phyloP scores from a whole-genome alignment of 179 eudicot genomes.

The Pouteria campechiana region DNA sequence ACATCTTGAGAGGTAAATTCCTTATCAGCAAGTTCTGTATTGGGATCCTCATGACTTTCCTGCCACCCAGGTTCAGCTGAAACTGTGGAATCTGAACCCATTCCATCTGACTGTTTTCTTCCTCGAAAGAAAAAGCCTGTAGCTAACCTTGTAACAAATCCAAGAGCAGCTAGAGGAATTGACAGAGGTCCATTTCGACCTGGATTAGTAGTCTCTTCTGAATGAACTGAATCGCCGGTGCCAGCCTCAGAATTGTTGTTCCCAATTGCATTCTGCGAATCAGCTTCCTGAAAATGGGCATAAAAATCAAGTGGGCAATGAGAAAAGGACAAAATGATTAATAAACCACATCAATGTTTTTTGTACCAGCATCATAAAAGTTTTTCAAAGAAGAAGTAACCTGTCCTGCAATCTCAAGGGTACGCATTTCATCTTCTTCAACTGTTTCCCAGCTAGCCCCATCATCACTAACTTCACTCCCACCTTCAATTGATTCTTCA shows the following conservation, averaged over 20 bases:
- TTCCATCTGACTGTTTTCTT: conserved; percentile 26
- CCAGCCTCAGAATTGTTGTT: conserved; percentile 26
- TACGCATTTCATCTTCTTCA: conserved; percentile 68
- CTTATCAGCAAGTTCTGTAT: conserved; percentile 20
- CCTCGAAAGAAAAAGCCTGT: conserved; percentile 80
- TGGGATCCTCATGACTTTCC: conserved; percentile 12
- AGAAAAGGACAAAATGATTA: neutral
- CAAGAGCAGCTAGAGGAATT: conserved; percentile 72
- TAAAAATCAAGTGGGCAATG: neutral
- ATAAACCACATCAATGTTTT: neutral
- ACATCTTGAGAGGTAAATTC: conserved; percentile 30
- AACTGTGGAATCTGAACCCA: conserved; percentile 15
- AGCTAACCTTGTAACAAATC: conserved; percentile 66
- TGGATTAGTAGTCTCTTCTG: conserved; percentile 33
- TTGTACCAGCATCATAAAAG: neutral
- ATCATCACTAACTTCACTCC: conserved; percentile 75
- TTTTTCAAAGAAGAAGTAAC: conserved; percentile 15
- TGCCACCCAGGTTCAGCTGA: conserved; percentile 27
- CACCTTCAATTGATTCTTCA: conserved; percentile 67
- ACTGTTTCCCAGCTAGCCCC: conserved; percentile 99
- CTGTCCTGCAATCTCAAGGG: conserved; percentile 36
- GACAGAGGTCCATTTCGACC: conserved; percentile 64
- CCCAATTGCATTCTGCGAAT: conserved; percentile 18
- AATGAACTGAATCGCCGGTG: too few species aligned
- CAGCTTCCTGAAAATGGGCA: conserved; percentile 29